phyloP scores from a whole-genome alignment of 208 protist genomes.

The Leishmania arabica region DNA sequence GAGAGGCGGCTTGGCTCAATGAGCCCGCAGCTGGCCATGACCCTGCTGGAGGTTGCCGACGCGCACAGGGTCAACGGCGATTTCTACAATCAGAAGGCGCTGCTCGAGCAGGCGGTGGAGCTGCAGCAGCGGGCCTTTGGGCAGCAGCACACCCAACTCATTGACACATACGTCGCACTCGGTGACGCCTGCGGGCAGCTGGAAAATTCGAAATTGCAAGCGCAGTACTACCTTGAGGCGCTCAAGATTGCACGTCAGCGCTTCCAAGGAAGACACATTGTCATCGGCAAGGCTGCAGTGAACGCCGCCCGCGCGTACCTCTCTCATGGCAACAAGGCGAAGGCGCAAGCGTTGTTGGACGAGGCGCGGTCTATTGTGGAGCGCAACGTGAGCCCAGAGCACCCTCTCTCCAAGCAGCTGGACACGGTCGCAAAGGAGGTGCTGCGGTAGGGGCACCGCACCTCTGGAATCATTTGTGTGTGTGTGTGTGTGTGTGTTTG shows the following conservation, averaged over 20 bases:
- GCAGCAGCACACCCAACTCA: constrained; percentile 67
- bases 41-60: constrained; percentile 68
- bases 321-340: constrained; percentile 44
- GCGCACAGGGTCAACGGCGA: constrained; percentile 71
- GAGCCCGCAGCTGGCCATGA: constrained; percentile 83
- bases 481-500: not conserved
- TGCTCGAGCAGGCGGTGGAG: constrained; percentile 75
- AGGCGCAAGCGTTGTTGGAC: constrained; percentile 43
- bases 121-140: constrained; percentile 86
- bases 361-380: constrained; percentile 61
- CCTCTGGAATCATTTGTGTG: not conserved
- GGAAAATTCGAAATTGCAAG: constrained; percentile 51
- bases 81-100: constrained; percentile 64
- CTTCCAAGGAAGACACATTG: constrained; percentile 65
- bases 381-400: constrained; percentile 47
- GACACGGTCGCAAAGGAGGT: constrained; percentile 36
- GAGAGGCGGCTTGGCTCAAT: constrained; percentile 64
- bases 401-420: constrained; percentile 52
- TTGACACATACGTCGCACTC: constrained; percentile 74
- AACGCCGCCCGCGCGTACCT: constrained; percentile 65
- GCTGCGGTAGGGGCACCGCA: constrained; percentile 13
- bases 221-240: constrained; percentile 75
- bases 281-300: constrained; percentile 56
- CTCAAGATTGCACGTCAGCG: constrained; percentile 66
- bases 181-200: constrained; percentile 73